Percentiles rank a stretch among this genome's conserved stretches.
Evolutionary conservation across 495 filamentous ascomycete genomes (phyloP).

Genomic region (Penicillium roqueforti): DNA sequence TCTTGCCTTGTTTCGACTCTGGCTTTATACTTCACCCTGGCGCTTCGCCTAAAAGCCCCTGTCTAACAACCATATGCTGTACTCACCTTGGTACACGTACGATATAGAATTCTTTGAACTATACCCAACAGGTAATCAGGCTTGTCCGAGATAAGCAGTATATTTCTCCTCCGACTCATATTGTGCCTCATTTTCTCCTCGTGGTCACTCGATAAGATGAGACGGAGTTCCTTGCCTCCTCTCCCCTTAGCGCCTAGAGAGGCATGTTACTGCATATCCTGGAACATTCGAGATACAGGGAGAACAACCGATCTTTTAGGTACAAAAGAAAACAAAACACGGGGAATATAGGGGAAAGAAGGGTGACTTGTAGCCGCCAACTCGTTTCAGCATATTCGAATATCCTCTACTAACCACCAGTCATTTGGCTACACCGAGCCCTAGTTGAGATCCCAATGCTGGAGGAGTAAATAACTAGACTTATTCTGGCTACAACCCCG

Average conservation of each 20-base stretch:
- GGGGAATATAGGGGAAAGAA: not conserved
- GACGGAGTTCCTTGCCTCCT: no score
- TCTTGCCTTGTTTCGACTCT: constrained; percentile 4
- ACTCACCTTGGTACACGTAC: not conserved
- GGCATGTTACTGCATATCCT: no score
- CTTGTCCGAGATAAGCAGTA: no score
- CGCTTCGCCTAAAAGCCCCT: not conserved
- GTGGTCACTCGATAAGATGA: no score
- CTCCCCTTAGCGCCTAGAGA: no score
- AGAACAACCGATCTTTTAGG: no score
- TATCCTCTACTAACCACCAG: constrained; percentile 5
- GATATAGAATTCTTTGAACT: not conserved
- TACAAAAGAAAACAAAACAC: not conserved
- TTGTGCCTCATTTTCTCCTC: no score
- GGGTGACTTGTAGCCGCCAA: not conserved
- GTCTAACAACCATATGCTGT: no score
- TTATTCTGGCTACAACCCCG: not conserved
- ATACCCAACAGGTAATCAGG: not conserved
- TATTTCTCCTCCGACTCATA: no score
- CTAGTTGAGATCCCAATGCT: constrained; percentile 4
- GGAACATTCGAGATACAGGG: no score
- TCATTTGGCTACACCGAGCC: constrained; percentile 1
- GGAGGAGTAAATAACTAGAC: not conserved
- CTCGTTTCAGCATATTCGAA: constrained; percentile 12
- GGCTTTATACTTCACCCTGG: not conserved